phyloP scores from a whole-genome alignment of 495 filamentous ascomycete species.

The Penicillium mononematosum region DNA sequence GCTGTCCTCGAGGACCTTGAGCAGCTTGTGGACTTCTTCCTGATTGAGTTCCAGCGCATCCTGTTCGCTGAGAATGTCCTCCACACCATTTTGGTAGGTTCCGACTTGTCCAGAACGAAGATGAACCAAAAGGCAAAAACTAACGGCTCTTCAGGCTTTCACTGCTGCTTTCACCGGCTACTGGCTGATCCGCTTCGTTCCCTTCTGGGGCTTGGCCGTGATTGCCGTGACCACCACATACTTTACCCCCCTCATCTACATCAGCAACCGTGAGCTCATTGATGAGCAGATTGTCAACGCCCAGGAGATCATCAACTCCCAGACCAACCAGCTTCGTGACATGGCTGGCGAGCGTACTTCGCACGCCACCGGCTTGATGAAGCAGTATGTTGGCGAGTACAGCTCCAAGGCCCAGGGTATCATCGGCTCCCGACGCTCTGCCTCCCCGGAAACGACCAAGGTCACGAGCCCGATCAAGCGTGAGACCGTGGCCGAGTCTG shows the following conservation, averaged over 20 bases:
- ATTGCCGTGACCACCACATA: conserved; percentile 74
- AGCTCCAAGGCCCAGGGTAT: conserved; percentile 79
- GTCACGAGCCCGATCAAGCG: conserved; percentile 35
- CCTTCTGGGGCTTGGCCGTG: conserved; percentile 86
- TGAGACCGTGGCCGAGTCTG: conserved; percentile 57
- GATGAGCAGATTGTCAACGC: conserved; percentile 76
- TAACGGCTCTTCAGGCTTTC: conserved; percentile 60
- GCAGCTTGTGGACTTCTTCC: conserved; percentile 94
- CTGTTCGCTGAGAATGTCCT: conserved; percentile 91
- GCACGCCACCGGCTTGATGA: conserved; percentile 71
- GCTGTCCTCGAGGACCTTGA: conserved; percentile 77
- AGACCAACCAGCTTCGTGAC: conserved; percentile 77
- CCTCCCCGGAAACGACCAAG: conserved; percentile 47
- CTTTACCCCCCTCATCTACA: conserved; percentile 85
- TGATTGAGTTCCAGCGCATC: conserved; percentile 94
- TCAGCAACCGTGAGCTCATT: conserved; percentile 89
- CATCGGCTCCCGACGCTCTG: conserved; percentile 54
- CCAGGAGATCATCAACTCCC: conserved; percentile 69
- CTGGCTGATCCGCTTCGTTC: conserved; percentile 89
- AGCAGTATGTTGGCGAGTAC: conserved; percentile 80
- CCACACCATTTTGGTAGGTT: conserved; percentile 73
- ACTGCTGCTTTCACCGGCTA: conserved; percentile 80
- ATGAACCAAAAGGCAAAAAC: conserved; percentile 18
- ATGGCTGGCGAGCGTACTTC: conserved; percentile 79
- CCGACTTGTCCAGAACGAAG: conserved; percentile 9